Evolutionary conservation across 2,329 filamentous ascomycete genomes (phyloP).

Genomic region (Trichoderma lentiforme): DNA sequence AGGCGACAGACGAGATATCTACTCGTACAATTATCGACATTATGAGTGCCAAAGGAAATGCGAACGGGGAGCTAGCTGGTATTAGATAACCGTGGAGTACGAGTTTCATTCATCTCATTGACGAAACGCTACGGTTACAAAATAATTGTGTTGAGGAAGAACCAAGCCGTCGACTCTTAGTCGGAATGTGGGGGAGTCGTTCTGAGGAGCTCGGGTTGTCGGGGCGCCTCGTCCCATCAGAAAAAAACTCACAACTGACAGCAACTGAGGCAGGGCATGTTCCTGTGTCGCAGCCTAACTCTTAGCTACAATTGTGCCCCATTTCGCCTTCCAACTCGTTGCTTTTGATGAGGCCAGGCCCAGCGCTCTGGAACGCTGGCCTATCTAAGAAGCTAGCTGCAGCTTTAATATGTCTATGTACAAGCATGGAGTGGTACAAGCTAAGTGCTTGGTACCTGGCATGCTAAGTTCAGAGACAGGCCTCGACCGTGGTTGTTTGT

Average conservation of each 20-base stretch:
- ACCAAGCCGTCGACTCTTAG: neutral
- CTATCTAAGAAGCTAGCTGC: neutral
- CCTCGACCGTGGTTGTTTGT: neutral
- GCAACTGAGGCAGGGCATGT: neutral
- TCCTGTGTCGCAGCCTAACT: neutral
- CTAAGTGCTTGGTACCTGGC: neutral
- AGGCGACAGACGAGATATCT: neutral
- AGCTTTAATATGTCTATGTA: neutral
- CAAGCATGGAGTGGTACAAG: neutral
- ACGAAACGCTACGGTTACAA: neutral
- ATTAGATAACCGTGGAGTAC: neutral
- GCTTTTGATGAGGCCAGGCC: neutral
- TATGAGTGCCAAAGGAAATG: neutral
- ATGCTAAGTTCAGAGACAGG: slow-evolving; percentile 7
- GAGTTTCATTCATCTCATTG: neutral
- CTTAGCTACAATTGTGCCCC: neutral
- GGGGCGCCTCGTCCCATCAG: neutral
- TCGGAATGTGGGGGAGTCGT: slow-evolving; percentile 9
- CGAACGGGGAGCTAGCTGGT: neutral
- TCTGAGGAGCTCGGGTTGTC: neutral
- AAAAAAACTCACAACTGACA: neutral
- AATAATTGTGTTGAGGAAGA: neutral
- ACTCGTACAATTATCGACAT: neutral
- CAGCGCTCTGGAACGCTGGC: slow-evolving; percentile 7
- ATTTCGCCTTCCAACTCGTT: neutral